Conservation (phyloP, 1,284 basidiomycete genomes). For the Fomitopsis schrenkii region DNA sequence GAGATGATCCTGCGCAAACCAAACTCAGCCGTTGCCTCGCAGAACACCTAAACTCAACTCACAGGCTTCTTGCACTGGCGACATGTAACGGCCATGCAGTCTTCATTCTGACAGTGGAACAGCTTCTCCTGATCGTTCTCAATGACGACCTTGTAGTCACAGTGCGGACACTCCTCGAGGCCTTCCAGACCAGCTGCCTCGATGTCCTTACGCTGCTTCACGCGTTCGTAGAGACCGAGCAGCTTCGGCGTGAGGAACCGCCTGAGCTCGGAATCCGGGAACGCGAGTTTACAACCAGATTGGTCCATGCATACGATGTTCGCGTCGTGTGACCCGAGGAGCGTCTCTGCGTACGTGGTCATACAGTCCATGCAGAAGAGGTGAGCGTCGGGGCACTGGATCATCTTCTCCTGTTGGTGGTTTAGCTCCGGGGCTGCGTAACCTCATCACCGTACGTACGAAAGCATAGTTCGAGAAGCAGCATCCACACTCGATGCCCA, state of each 20-base stretch:
- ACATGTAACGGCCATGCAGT: slow-evolving; percentile 74
- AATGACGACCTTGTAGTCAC: slow-evolving; percentile 79
- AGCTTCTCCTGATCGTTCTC: slow-evolving; percentile 76
- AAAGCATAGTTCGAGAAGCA: slow-evolving; percentile 73
- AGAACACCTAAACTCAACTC: slow-evolving; percentile 22
- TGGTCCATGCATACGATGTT: slow-evolving; percentile 79
- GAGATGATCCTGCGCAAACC: slow-evolving; percentile 62
- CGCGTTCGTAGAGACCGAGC: slow-evolving; percentile 68
- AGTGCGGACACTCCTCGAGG: slow-evolving; percentile 84
- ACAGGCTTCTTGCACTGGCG: slow-evolving; percentile 72
- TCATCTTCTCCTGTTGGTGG: slow-evolving; percentile 62
- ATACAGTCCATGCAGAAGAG: slow-evolving; percentile 50
- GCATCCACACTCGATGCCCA: slow-evolving; percentile 79
- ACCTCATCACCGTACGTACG: slow-evolving; percentile 41
- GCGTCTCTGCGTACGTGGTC: slow-evolving; percentile 29
- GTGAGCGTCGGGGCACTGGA: slow-evolving; percentile 77
- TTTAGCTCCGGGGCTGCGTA: not conserved
- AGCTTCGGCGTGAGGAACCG: slow-evolving; percentile 62
- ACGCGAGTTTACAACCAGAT: slow-evolving; percentile 65
- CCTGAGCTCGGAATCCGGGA: slow-evolving; percentile 61
- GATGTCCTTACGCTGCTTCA: slow-evolving; percentile 74
- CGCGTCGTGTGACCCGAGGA: slow-evolving; percentile 34
- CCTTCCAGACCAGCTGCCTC: slow-evolving; percentile 67
- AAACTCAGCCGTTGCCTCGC: not conserved
- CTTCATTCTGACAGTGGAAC: slow-evolving; percentile 72